Conservation (phyloP, 2,329 filamentous ascomycete genomes). For the Hymenoscyphus occultus region DNA sequence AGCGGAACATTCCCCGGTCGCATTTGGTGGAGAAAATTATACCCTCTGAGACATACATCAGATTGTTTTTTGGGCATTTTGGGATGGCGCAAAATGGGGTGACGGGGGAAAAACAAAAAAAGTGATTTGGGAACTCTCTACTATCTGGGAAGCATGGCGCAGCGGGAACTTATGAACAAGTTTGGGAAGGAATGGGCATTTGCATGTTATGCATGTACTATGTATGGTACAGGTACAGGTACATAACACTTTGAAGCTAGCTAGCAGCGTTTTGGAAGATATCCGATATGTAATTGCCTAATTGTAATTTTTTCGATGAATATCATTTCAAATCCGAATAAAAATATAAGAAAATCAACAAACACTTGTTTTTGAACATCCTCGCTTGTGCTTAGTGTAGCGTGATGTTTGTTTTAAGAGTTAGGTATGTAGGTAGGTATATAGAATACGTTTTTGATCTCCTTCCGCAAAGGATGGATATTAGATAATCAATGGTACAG, state of each 20-base stretch:
- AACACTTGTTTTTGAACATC: not conserved
- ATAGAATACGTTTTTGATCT: no score
- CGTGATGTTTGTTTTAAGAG: not conserved
- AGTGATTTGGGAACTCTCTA: not conserved
- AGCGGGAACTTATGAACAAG: not conserved
- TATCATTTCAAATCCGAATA: not conserved
- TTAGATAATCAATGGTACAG: no score
- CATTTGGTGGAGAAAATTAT: not conserved
- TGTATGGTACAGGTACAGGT: not conserved
- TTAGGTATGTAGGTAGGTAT: no score
- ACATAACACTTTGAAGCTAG: not conserved
- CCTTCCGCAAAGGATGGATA: no score
- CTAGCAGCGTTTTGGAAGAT: not conserved
- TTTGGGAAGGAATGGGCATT: not conserved
- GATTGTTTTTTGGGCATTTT: not conserved
- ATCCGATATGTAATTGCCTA: not conserved
- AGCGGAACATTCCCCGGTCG: constrained; percentile 1
- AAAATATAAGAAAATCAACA: not conserved
- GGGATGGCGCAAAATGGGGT: not conserved
- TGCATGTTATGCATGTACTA: not conserved
- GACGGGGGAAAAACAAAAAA: not conserved
- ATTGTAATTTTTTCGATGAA: not conserved
- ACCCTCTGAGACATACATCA: constrained; percentile 1
- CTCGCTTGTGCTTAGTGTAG: not conserved
- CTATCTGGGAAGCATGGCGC: constrained; percentile 1